Percentiles rank a stretch among this genome's conserved stretches.
phyloP scores from a whole-genome alignment of 495 filamentous ascomycete species.

The Aspergillus taichungensis region DNA sequence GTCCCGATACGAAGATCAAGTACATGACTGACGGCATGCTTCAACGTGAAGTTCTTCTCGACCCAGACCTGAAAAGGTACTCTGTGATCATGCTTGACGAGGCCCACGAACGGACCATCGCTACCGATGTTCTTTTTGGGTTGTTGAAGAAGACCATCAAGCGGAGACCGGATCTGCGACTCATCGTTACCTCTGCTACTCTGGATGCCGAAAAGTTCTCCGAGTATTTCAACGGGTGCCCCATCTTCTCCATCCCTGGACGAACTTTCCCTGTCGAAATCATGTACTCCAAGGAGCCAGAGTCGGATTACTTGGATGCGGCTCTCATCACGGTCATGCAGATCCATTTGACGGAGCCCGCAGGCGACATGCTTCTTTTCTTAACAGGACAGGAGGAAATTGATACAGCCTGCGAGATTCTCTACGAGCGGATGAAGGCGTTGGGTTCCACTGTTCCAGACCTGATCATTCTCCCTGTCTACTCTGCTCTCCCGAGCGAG shows the following conservation, averaged over 20 bases:
- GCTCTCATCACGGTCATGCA: conserved; percentile 95
- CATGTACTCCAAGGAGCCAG: conserved; percentile 87
- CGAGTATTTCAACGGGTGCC: conserved; percentile 86
- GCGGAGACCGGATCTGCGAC: conserved; percentile 72
- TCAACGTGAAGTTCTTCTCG: conserved; percentile 85
- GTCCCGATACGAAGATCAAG: conserved; percentile 86
- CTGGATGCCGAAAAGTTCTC: conserved; percentile 97
- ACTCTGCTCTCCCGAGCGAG: conserved; percentile 84
- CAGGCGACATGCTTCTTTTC: conserved; percentile 91
- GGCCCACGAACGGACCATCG: conserved; percentile 93
- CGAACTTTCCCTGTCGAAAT: conserved; percentile 93
- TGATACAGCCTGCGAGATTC: conserved; percentile 82
- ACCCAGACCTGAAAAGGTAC: conserved; percentile 79
- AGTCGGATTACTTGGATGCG: conserved; percentile 94
- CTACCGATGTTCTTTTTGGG: conserved; percentile 92
- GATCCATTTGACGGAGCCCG: conserved; percentile 85
- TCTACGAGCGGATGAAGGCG: conserved; percentile 95
- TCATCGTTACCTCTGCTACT: conserved; percentile 95
- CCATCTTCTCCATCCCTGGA: conserved; percentile 93
- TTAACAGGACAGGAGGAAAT: conserved; percentile 98
- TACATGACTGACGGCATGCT: conserved; percentile 99
- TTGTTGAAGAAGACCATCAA: conserved; percentile 91
- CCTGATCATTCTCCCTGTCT: conserved; percentile 86
- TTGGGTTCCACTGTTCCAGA: conserved; percentile 87
- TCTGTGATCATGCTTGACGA: conserved; percentile 98